These are phyloP conservation scores for Trichoderma citrinoviride DNA, from an alignment of 2,329 filamentous ascomycete species.

Conservation along the genomic window DNA sequence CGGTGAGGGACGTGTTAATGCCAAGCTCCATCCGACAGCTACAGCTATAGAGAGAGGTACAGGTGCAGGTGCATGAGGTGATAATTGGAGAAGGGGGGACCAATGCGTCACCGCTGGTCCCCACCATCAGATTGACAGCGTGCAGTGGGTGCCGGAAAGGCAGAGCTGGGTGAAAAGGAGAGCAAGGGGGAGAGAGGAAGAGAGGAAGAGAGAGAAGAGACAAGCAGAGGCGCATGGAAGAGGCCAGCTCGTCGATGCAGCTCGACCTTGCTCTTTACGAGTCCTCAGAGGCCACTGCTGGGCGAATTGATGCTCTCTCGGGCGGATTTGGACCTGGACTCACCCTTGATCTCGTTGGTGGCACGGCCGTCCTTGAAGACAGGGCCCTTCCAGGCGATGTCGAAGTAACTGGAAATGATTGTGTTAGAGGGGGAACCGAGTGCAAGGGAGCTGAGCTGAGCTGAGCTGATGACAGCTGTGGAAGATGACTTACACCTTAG, in stretches of 20 bases:
- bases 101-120: neutral
- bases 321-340: conserved; percentile 33
- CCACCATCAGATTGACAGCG: neutral
- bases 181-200: neutral
- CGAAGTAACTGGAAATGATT: conserved; percentile 58
- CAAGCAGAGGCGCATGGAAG: neutral
- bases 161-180: neutral
- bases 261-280: neutral
- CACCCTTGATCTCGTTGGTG: conserved; percentile 59
- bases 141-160: neutral
- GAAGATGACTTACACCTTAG: conserved; percentile 60
- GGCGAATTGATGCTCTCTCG: neutral
- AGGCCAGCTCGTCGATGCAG: neutral
- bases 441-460: neutral
- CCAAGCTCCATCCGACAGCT: conserved; percentile 20
- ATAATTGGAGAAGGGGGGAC: neutral
- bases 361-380: conserved; percentile 59
- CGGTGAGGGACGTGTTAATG: conserved; percentile 22
- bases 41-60: neutral
- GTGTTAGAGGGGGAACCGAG: conserved; percentile 22
- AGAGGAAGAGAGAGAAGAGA: neutral
- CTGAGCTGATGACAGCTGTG: too few species aligned
- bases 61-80: neutral
- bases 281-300: neutral
- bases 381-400: conserved; percentile 70